A percentile compares a stretch with the other conserved stretches of the same genome.
These are phyloP conservation scores for Rugonectria rugulosa DNA, from an alignment of 2,329 filamentous ascomycete species.

Conservation along the genomic window DNA sequence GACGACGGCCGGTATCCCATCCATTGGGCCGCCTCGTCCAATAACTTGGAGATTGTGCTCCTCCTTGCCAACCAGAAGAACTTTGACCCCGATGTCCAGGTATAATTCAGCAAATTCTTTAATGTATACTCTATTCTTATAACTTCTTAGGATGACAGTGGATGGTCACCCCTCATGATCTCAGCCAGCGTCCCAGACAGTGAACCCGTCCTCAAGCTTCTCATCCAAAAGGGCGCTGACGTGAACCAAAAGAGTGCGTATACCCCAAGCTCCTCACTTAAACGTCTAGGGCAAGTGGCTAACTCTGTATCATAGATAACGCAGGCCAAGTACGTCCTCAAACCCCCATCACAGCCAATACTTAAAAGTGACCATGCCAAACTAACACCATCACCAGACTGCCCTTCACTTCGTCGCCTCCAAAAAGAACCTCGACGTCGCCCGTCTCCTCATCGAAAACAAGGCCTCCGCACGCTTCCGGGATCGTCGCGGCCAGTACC, in stretches of 20 bases:
- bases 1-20: conserved; percentile 89
- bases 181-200: conserved; percentile 76
- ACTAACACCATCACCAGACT: conserved; percentile 60
- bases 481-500: conserved; percentile 87
- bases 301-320: conserved; percentile 56
- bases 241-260: conserved; percentile 73
- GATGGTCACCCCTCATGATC: conserved; percentile 89
- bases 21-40: conserved; percentile 93
- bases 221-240: conserved; percentile 75
- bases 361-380: neutral
- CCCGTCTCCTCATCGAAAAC: conserved; percentile 76
- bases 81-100: conserved; percentile 86
- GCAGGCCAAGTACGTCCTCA: conserved; percentile 63
- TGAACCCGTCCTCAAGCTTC: conserved; percentile 71
- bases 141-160: conserved; percentile 69
- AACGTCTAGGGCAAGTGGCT: conserved; percentile 2
- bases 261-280: neutral
- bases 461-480: conserved; percentile 82
- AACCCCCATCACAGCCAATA: neutral
- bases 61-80: conserved; percentile 73
- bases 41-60: conserved; percentile 76
- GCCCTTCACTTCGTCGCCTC: conserved; percentile 91
- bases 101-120: conserved; percentile 41
- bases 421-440: conserved; percentile 85
- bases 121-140: neutral